Base-by-base conservation (phyloP, 805 yeast genomes). In the Wickerhamomyces ciferrii region DNA sequence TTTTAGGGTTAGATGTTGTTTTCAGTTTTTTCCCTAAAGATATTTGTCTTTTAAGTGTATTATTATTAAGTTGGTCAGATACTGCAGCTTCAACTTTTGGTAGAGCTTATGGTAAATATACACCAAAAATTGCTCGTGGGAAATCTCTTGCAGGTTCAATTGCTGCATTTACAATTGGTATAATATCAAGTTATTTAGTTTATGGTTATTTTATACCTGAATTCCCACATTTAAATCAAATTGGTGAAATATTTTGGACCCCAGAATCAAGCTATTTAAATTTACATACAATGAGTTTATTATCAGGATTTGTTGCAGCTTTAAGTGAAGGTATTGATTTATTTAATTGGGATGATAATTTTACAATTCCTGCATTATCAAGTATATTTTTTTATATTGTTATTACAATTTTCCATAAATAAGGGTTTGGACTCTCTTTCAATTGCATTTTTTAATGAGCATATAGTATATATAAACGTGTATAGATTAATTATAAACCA, bases 71-170 rank as follows among this genome's bases (percentile, higher is more conserved):
- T 60, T 94, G 98, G 98, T 90, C 96, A 5, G 99, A 94, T 61
- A 89, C 98, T 10, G 92, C 97, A 2, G 99, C 99, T 2, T 88
- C 97, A 3, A 88, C 97, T 0, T 68, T 91, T 59, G 99, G 99
- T 36, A 76, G 99, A 53, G 78, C 77, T 46, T 92, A 69, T 63
- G 98, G 98, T 9, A 76, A 85, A 57, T 74, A 84, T 52, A 88
- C 97, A 8, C 95, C 96, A 37, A 81, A 84, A 59, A 65, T 92
- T 19, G 75, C 84, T 7, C 72, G 76, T 50, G 79, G 80, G 51
- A 94, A 94, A 65, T 86, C 96, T 3, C 69, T 94, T 41, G 96
- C 97, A 1, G 99, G 99, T 0, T 84, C 94, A 1, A 44, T 82
- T 21, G 98, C 97, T 21, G 96, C 98, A 5, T 87, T 87, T 57